Conservation (phyloP, 2,329 filamentous ascomycete genomes). For the Xylariales sp. region DNA sequence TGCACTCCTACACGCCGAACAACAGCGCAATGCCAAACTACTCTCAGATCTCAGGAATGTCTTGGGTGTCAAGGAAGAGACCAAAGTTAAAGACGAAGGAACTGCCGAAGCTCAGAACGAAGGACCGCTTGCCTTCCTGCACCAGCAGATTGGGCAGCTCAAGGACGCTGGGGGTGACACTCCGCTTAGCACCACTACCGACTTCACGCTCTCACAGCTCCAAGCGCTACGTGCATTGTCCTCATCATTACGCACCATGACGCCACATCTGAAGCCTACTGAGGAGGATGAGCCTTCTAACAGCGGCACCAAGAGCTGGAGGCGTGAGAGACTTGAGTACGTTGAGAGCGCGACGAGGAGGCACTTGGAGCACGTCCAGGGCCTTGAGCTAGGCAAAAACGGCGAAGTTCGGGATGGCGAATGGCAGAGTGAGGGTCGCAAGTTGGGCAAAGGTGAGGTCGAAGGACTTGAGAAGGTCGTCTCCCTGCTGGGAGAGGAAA, state of each 20-base stretch:
- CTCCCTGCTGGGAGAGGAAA: constrained; percentile 34
- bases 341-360: constrained; percentile 75
- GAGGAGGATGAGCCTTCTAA: constrained; percentile 28
- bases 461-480: constrained; percentile 52
- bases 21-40: constrained; percentile 37
- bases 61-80: constrained; percentile 13
- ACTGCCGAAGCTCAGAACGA: constrained; percentile 16
- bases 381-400: constrained; percentile 58
- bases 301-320: constrained; percentile 46
- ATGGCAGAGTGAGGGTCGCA: constrained; percentile 53
- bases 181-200: constrained; percentile 65
- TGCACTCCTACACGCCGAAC: constrained; percentile 52
- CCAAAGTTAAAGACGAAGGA: constrained; percentile 21
- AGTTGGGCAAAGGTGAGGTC: constrained; percentile 47
- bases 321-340: constrained; percentile 72
- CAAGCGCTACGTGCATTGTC: constrained; percentile 70
- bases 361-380: constrained; percentile 68
- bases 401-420: constrained; percentile 63
- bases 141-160: constrained; percentile 45
- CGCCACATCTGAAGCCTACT: constrained; percentile 51
- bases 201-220: constrained; percentile 79
- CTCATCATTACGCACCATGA: constrained; percentile 55
- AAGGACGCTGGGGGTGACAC: constrained; percentile 45
- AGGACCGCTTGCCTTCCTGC: constrained; percentile 53
- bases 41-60: constrained; percentile 26